Conservation (phyloP, 345 rosid species). For the Camelina hispida region DNA sequence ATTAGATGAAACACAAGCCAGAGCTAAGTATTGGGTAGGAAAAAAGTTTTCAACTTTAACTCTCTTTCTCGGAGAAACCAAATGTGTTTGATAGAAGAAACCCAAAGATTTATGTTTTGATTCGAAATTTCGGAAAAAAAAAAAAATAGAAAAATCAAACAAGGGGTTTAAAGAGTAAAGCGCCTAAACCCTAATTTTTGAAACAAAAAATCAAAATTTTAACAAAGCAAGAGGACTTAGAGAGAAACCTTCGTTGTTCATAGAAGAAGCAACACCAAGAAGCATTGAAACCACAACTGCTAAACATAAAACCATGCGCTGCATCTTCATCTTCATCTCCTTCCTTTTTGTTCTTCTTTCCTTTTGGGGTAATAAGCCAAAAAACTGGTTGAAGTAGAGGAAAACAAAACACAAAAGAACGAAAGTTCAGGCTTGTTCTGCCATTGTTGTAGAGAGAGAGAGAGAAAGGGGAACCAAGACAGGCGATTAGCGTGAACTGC, state of each 20-base stretch:
- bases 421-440: constrained; percentile 21
- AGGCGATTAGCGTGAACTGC: constrained; percentile 84
- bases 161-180: neutral
- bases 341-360: constrained; percentile 23
- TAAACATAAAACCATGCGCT: constrained; percentile 27
- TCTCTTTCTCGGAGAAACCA: constrained; percentile 29
- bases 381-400: constrained; percentile 7
- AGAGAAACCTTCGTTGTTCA: constrained; percentile 60
- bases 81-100: constrained; percentile 3
- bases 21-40: constrained; percentile 25
- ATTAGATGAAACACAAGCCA: constrained; percentile 18
- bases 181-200: neutral
- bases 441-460: constrained; percentile 38
- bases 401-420: constrained; percentile 16
- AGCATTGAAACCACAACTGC: constrained; percentile 41
- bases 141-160: neutral
- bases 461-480: constrained; percentile 43
- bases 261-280: constrained; percentile 52
- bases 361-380: constrained; percentile 26
- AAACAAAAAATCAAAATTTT: neutral
- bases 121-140: neutral
- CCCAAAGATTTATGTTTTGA: neutral
- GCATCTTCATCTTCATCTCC: constrained; percentile 43
- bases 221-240: neutral
- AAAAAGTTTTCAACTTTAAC: constrained; percentile 36